Evolutionary conservation across 2,329 filamentous ascomycete species (phyloP).

Genomic region (Colletotrichum sp.): DNA sequence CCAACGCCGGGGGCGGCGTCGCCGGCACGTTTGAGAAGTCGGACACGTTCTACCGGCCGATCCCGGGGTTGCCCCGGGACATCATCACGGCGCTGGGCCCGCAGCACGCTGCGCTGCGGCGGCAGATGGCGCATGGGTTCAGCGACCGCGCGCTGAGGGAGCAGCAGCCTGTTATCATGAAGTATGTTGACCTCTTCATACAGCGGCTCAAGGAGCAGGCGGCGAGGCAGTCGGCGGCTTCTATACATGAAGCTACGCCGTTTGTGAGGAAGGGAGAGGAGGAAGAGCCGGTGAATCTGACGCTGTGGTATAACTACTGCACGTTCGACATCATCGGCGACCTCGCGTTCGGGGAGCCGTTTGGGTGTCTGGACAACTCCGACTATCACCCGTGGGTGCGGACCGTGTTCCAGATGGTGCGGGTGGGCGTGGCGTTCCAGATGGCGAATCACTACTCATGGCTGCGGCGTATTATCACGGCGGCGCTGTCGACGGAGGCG

Average conservation of each 20-base stretch:
- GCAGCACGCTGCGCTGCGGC: slow-evolving; percentile 15
- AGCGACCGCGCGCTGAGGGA: slow-evolving; percentile 24
- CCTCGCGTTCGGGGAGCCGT: slow-evolving; percentile 31
- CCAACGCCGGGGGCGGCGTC: not conserved
- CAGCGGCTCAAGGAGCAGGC: slow-evolving; percentile 35
- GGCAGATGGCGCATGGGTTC: slow-evolving; percentile 25
- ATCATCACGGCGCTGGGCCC: slow-evolving; percentile 22
- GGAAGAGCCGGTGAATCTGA: slow-evolving; percentile 20
- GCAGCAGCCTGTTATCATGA: slow-evolving; percentile 33
- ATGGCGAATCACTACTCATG: not conserved
- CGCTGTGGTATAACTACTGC: slow-evolving; percentile 29
- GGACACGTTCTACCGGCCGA: slow-evolving; percentile 5
- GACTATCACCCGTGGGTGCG: slow-evolving; percentile 21
- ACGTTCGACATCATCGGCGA: slow-evolving; percentile 36
- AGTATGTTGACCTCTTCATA: slow-evolving; percentile 44
- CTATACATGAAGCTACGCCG: not conserved
- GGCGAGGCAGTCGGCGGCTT: not conserved
- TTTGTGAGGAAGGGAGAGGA: not conserved
- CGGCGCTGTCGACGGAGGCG: not conserved
- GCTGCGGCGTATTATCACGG: not conserved
- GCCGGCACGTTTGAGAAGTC: slow-evolving; percentile 1
- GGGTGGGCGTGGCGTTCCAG: not conserved
- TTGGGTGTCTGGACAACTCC: slow-evolving; percentile 26
- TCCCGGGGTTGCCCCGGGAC: not conserved
- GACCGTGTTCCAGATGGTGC: not conserved